These are phyloP conservation scores for Hypoxylon rubiginosum DNA, from an alignment of 2,329 filamentous ascomycete species.

Conservation along the genomic window DNA sequence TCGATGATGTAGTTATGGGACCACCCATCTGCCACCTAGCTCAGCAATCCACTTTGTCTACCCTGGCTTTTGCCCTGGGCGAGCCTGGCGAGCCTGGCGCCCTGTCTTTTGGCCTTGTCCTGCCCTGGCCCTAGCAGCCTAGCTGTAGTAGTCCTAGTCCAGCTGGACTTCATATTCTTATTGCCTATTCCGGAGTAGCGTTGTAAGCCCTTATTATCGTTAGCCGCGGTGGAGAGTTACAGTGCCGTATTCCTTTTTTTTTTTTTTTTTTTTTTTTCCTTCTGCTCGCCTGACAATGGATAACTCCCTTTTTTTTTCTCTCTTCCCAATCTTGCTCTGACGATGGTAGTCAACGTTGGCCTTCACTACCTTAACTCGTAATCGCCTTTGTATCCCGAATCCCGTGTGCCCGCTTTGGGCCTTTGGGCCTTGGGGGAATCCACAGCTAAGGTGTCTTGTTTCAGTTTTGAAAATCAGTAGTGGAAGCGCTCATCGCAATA, in stretches of 20 bases:
- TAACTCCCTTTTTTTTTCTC: conserved; percentile 20
- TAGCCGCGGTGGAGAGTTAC: conserved; percentile 16
- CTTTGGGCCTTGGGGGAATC: conserved; percentile 22
- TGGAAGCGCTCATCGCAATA: conserved; percentile 37
- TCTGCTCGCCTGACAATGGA: conserved; percentile 16
- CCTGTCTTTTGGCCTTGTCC: conserved; percentile 28
- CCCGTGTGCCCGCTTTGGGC: conserved; percentile 15
- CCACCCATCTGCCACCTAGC: conserved; percentile 44
- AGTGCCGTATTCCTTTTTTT: conserved; percentile 24
- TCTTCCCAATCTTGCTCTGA: conserved; percentile 24
- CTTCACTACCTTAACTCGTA: conserved; percentile 15
- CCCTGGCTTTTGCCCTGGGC: conserved; percentile 10
- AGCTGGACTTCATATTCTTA: conserved; percentile 34
- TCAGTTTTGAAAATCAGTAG: conserved; percentile 35
- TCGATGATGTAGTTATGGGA: conserved; percentile 49
- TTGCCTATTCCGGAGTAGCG: conserved; percentile 30
- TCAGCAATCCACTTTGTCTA: conserved; percentile 33
- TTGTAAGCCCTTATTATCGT: conserved; percentile 16
- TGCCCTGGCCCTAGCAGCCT: conserved; percentile 41
- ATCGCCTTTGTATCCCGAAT: conserved; percentile 15
- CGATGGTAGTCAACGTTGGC: conserved; percentile 26
- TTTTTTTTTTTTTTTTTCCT: conserved; percentile 33
- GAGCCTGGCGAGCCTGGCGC: conserved; percentile 16
- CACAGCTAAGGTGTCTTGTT: conserved; percentile 35
- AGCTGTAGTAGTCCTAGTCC: conserved; percentile 37